Evolutionary conservation across 2,329 filamentous ascomycete genomes (phyloP).

Genomic region (Ceratocystiopsis brevicomis): DNA sequence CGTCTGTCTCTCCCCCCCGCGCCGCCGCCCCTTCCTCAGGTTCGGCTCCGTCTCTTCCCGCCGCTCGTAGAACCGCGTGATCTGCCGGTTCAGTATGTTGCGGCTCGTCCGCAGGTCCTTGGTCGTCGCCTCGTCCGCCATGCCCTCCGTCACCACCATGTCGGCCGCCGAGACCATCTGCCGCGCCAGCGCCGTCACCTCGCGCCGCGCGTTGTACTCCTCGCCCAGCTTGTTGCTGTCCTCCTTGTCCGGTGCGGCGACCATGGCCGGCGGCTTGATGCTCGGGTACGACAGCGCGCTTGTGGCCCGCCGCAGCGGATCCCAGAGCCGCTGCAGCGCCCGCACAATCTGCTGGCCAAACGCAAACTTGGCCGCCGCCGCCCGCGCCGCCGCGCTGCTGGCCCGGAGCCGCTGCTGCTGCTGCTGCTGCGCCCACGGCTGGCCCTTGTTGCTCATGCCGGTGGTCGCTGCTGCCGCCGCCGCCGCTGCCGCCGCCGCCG

Average conservation of each 20-base stretch:
- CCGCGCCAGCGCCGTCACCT: slow-evolving; percentile 25
- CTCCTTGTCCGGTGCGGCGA: too few relatives aligned
- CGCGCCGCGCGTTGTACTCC: slow-evolving; percentile 19
- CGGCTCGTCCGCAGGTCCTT: slow-evolving; percentile 15
- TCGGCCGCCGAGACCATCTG: slow-evolving; percentile 27
- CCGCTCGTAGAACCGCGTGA: slow-evolving; percentile 12
- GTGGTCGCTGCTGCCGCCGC: slow-evolving; percentile 14
- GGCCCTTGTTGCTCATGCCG: too few relatives aligned
- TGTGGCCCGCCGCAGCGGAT: slow-evolving; percentile 21
- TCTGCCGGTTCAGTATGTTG: slow-evolving; percentile 14
- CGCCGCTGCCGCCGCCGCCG: slow-evolving; percentile 10
- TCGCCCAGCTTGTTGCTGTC: background rate
- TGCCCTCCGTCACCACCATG: slow-evolving; percentile 22
- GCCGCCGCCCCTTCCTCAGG: background rate
- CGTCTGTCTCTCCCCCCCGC: background rate
- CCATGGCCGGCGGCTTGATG: background rate
- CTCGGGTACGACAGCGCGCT: slow-evolving; percentile 18
- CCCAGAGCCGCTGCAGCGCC: slow-evolving; percentile 32
- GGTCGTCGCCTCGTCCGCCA: slow-evolving; percentile 18
- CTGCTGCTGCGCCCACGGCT: too few relatives aligned
- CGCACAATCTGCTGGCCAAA: slow-evolving; percentile 31
- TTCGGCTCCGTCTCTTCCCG: slow-evolving; percentile 7
- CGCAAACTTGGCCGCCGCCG: slow-evolving; percentile 18
- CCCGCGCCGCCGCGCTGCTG: slow-evolving; percentile 11
- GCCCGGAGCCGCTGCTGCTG: too few relatives aligned